Evolutionary conservation across 1,139 yeast species (phyloP), one percentile per base, ranked within the genome.

Genomic region (Pichia sp.): DNA sequence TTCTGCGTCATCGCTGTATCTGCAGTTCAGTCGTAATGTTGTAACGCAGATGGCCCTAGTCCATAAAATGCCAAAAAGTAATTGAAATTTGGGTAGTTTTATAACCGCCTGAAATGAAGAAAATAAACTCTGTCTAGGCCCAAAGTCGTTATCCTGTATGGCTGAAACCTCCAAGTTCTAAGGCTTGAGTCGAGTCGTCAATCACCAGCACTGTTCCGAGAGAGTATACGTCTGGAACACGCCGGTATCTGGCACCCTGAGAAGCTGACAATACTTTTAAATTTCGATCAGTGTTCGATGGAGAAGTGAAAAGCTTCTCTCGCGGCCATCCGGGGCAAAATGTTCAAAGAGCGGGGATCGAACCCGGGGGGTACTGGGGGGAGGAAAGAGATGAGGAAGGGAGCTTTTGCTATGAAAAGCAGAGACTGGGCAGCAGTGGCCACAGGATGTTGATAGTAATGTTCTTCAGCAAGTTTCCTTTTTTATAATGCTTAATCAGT

Each of bases 1-100:
- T 59, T 65, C n/a, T 55, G 53, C 13, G 62, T 42, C 66, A 60
- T 59, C 8, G 31, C n/a, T 23, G 15, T 13, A 15, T 11, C 29
- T 42, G 26, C 23, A 16, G n/a, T 42, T 42, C 19, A 7, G n/a
- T 15, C 10, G 11, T 8, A 40, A 5, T 31, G 34, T 11, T 31
- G 8, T 8, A 31, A 11, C 34, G 11, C 34, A 31, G 34, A 31
- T 2, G 34, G 11, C 34, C 11, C 11, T 31, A 31, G 11, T 31
- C 4, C 34, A 31, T 31, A 31, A 8, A 31, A 31, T 31, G 34
- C 34, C 34, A 11, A 31, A 31, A 31, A 31, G 23, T 19, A 31
- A 31, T 4, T 31, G 11, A 11, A 31, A 31, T 31, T 31, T 31
- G 8, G 34, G 34, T 31, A 31, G 11, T 31, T 11, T 31, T 11